Percentiles rank a stretch among this genome's conserved stretches.
Conservation (phyloP, 257 asterid genomes). For the Nicotiana tabacum region DNA sequence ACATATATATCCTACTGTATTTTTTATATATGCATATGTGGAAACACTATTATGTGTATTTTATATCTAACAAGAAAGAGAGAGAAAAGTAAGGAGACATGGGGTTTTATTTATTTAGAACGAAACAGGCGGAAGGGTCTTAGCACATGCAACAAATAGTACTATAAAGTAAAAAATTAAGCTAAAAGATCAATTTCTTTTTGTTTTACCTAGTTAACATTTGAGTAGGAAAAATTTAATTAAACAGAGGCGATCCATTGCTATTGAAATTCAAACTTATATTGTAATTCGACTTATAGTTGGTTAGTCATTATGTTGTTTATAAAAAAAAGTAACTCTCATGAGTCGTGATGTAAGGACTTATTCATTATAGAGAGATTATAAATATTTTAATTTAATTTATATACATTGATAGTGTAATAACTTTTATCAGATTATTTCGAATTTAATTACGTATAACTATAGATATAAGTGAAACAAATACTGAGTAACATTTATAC, state of each 20-base stretch:
- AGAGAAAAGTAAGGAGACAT: background rate
- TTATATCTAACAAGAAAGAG: slow-evolving; percentile 5
- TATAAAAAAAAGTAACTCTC: background rate
- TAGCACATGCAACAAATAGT: background rate
- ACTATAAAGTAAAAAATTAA: background rate
- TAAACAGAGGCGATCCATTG: background rate
- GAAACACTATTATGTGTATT: slow-evolving; percentile 3
- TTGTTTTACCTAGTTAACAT: background rate
- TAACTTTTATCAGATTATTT: background rate
- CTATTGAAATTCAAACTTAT: background rate
- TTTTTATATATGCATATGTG: background rate
- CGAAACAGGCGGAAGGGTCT: slow-evolving; percentile 35
- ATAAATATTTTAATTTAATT: background rate
- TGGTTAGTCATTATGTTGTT: background rate
- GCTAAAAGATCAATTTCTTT: background rate
- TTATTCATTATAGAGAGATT: background rate
- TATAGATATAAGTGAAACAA: too few relatives aligned
- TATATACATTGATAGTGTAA: background rate
- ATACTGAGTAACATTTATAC: too few relatives aligned
- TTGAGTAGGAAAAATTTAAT: background rate
- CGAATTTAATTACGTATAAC: too few relatives aligned
- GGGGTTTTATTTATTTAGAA: slow-evolving; percentile 25
- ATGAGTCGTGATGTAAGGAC: background rate
- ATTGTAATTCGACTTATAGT: background rate
- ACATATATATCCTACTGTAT: background rate